Evolutionary conservation across 345 rosid genomes (phyloP).

Genomic region (Psidium guajava): DNA sequence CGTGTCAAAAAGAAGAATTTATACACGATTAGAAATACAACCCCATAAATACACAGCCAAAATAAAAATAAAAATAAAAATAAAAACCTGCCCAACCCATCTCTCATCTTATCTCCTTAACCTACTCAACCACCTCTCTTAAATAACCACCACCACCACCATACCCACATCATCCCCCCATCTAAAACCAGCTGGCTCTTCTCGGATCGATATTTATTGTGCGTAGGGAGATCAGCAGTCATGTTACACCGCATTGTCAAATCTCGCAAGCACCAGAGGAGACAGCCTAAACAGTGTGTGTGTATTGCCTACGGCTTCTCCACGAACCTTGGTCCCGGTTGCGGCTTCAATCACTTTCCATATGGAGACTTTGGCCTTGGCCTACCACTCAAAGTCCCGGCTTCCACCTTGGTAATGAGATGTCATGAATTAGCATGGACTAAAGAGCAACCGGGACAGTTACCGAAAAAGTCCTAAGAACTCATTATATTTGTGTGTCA

Average conservation of each 20-base stretch:
- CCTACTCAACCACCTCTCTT: background rate
- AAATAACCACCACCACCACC: background rate
- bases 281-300: background rate
- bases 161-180: background rate
- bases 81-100: background rate
- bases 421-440: background rate
- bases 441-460: no score
- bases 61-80: background rate
- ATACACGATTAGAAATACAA: background rate
- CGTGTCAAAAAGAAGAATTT: background rate
- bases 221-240: background rate
- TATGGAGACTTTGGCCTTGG: background rate
- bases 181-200: background rate
- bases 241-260: background rate
- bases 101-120: background rate
- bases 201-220: background rate
- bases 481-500: no score
- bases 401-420: background rate
- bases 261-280: background rate
- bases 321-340: background rate
- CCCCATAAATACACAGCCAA: background rate
- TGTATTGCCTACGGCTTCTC: background rate
- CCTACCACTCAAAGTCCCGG: background rate
- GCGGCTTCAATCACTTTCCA: background rate
- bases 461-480: no score